Base-by-base conservation (phyloP, 2,329 filamentous ascomycete species). In the Penicillium sp. region DNA sequence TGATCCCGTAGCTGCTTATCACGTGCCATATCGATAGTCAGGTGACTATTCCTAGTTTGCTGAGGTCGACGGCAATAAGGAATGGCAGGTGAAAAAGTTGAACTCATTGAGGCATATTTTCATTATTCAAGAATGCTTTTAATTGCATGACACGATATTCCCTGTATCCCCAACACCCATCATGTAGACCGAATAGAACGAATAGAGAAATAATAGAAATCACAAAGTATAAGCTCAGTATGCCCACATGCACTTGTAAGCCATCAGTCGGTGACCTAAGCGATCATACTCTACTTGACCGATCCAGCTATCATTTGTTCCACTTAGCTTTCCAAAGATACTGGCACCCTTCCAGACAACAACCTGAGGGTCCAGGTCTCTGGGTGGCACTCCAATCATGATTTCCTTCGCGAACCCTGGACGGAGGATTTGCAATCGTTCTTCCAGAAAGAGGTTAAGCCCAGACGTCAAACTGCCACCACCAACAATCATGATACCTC, bases 281-380 rank as follows among this genome's bases (percentile, higher is more conserved):
- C 90, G 84, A 75, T 97, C 91, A 73, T 93, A 97, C 78, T 97
- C 93, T 64, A 88, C 80, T 40, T 85, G 84, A 12, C 87, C 88
- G 66, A 97, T 90, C 94, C 94, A 99, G 65, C 89, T 94, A 71
- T 99, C 94, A 74, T 97, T 97, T 13, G 91, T 92, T 39, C 78
- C 78, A 54, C 86, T 84, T 62, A 97, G 77, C 75, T 96, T 91
- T 2, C 91, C 92, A 78, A 97, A 99, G 13, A 99, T 92, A 68
- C 91, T 96, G 0, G 90, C 94, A 3, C 94, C 94, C 80, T 99
- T 99, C 94, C 94, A 99, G 7, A 88, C 87, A 46, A 97, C 89
- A n/a, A 97, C 92, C 74, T 97, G 91, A 54, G 94, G 91, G 73
- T 99, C 94, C 77, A 99, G 88, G 64, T 99, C 94, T 64, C 93